Evolutionary conservation across 169 alveolate genomes (phyloP).

Genomic region (Eimeria necatrix): DNA sequence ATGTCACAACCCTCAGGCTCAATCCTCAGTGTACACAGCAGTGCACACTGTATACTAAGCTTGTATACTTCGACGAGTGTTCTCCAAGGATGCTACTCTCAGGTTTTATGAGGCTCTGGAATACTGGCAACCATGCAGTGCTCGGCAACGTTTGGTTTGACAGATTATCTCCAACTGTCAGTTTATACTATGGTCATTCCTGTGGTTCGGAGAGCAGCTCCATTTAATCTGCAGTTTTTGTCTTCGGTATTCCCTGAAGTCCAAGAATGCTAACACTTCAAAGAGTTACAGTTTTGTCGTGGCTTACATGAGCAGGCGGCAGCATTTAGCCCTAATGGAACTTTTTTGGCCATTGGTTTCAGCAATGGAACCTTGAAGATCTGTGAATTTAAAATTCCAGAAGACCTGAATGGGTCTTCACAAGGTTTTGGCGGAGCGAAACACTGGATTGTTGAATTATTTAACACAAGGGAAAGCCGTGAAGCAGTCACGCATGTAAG

Average conservation of each 20-base stretch:
- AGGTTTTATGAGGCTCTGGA: slow-evolving; percentile 80
- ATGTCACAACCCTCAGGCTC: too few relatives aligned
- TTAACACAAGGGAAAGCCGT: slow-evolving; percentile 72
- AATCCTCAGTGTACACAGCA: too few relatives aligned
- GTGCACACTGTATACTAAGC: too few relatives aligned
- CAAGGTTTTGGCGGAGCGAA: not conserved
- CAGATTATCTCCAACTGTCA: slow-evolving; percentile 71
- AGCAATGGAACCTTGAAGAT: slow-evolving; percentile 75
- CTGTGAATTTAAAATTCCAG: slow-evolving; percentile 29
- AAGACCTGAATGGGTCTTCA: not conserved
- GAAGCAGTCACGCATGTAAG: slow-evolving; percentile 79
- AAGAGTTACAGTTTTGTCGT: too few relatives aligned
- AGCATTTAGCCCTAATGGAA: slow-evolving; percentile 37
- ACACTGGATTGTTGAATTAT: slow-evolving; percentile 59
- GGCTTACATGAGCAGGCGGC: slow-evolving; percentile 33
- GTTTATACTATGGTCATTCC: not conserved
- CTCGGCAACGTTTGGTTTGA: slow-evolving; percentile 72
- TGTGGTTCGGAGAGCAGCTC: not conserved
- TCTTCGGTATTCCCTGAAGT: not conserved
- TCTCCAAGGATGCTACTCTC: not conserved
- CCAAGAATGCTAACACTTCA: not conserved
- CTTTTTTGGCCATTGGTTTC: slow-evolving; percentile 59
- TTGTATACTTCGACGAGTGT: too few relatives aligned
- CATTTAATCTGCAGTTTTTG: too few relatives aligned
- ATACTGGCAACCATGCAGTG: slow-evolving; percentile 62